Conservation (phyloP, 805 yeast species). For the Metschnikowia koreensis region DNA sequence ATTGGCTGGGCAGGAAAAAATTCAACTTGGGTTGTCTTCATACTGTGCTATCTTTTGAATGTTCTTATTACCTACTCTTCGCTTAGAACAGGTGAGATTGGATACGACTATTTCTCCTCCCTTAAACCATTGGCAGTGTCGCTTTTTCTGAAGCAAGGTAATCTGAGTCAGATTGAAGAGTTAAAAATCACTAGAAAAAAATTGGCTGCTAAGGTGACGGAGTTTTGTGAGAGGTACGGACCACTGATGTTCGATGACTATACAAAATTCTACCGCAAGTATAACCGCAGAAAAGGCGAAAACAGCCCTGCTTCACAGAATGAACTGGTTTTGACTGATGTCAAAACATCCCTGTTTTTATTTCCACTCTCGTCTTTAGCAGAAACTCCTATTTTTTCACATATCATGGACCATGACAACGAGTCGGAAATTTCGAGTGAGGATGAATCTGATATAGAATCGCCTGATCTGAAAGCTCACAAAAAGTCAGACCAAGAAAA, state of each 20-base stretch:
- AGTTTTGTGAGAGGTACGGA: slow-evolving; percentile 37
- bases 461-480: neutral
- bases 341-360: neutral
- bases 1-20: slow-evolving; percentile 11
- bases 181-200: slow-evolving; percentile 28
- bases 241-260: slow-evolving; percentile 40
- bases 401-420: slow-evolving; percentile 2
- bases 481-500: neutral
- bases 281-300: slow-evolving; percentile 8
- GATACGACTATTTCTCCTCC: slow-evolving; percentile 41
- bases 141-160: slow-evolving; percentile 28
- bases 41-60: slow-evolving; percentile 34
- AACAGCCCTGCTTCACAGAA: neutral
- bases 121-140: slow-evolving; percentile 37
- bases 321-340: neutral
- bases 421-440: slow-evolving; percentile 4
- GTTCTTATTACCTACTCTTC: slow-evolving; percentile 42
- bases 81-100: slow-evolving; percentile 41
- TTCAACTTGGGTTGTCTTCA: slow-evolving; percentile 23
- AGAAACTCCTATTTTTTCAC: slow-evolving; percentile 32
- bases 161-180: slow-evolving; percentile 30
- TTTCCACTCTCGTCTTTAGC: slow-evolving; percentile 23
- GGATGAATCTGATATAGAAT: neutral
- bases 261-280: slow-evolving; percentile 30
- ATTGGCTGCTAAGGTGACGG: slow-evolving; percentile 30